Evolutionary conservation across 257 asterid species (phyloP).

Genomic region (Plantago major): DNA sequence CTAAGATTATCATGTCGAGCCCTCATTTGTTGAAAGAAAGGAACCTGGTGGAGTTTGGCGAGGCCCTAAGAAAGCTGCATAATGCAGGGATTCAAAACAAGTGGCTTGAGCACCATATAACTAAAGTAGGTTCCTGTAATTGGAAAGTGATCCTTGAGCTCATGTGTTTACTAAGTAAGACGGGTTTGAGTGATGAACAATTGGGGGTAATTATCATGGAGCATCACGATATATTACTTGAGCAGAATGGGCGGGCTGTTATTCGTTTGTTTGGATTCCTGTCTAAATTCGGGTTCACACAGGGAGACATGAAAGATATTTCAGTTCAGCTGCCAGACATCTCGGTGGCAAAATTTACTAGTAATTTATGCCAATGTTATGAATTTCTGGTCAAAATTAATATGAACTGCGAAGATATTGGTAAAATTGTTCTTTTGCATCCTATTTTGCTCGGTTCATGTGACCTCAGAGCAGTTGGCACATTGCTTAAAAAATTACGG

Average conservation of each 20-base stretch:
- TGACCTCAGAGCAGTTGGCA: conserved; percentile 30
- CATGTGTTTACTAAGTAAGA: conserved; percentile 24
- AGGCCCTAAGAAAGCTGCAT: conserved; percentile 29
- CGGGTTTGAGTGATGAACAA: conserved; percentile 35
- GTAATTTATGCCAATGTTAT: conserved; percentile 30
- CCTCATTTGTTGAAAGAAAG: conserved; percentile 37
- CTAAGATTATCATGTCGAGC: conserved; percentile 33
- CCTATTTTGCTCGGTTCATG: conserved; percentile 41
- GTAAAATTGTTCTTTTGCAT: conserved; percentile 26
- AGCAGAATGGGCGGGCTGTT: conserved; percentile 27
- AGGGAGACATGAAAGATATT: conserved; percentile 21
- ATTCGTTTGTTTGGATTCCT: conserved; percentile 32
- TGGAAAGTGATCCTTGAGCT: conserved; percentile 36
- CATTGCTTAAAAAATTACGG: conserved; percentile 22
- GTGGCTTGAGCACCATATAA: conserved; percentile 37
- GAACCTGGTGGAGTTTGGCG: conserved; percentile 19
- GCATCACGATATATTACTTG: conserved; percentile 35
- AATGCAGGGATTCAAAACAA: conserved; percentile 25
- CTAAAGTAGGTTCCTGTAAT: conserved; percentile 22
- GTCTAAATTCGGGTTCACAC: conserved; percentile 35
- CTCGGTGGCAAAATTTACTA: conserved; percentile 25
- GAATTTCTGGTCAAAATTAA: conserved; percentile 33
- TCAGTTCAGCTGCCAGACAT: conserved; percentile 33
- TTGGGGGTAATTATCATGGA: conserved; percentile 22
- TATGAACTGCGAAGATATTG: conserved; percentile 33